Percentiles rank a stretch among this genome's conserved stretches.
These are phyloP conservation scores for Ceratobasidium theobromae DNA, from an alignment of 1,284 basidiomycete genomes.

Conservation along the genomic window DNA sequence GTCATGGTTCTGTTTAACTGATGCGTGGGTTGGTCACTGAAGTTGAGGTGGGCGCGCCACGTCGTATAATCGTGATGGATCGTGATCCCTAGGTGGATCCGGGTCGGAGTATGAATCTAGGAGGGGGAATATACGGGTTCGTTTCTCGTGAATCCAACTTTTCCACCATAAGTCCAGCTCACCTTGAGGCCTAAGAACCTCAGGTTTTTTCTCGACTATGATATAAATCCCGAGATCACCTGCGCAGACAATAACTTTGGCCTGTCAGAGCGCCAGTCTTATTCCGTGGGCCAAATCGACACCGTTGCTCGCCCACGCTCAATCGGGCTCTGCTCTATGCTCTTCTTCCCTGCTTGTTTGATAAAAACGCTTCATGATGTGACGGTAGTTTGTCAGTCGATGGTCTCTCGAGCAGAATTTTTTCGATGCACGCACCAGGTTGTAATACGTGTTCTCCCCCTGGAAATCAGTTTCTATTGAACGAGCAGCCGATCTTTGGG, in stretches of 20 bases:
- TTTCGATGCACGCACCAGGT: slow-evolving; percentile 6
- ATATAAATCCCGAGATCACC: slow-evolving; percentile 32
- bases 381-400: slow-evolving; percentile 4
- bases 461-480: neutral
- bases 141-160: slow-evolving; percentile 27
- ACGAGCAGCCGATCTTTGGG: neutral
- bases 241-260: slow-evolving; percentile 17
- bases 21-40: slow-evolving; percentile 21
- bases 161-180: slow-evolving; percentile 31
- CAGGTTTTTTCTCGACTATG: slow-evolving; percentile 18
- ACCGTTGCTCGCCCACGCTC: neutral
- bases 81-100: slow-evolving; percentile 30
- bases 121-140: slow-evolving; percentile 24
- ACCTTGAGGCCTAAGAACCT: slow-evolving; percentile 12
- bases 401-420: slow-evolving; percentile 3
- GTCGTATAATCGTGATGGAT: slow-evolving; percentile 32
- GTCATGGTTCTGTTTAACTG: slow-evolving; percentile 10
- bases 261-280: slow-evolving; percentile 15
- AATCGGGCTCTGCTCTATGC: slow-evolving; percentile 1
- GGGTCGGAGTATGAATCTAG: slow-evolving; percentile 32
- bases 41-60: slow-evolving; percentile 28
- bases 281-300: neutral
- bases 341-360: slow-evolving; percentile 5
- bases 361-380: slow-evolving; percentile 4
- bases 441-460: neutral